Percentiles rank a stretch among this genome's conserved stretches.
phyloP scores from a whole-genome alignment of 257 asterid genomes.

The Osmanthus fragrans region DNA sequence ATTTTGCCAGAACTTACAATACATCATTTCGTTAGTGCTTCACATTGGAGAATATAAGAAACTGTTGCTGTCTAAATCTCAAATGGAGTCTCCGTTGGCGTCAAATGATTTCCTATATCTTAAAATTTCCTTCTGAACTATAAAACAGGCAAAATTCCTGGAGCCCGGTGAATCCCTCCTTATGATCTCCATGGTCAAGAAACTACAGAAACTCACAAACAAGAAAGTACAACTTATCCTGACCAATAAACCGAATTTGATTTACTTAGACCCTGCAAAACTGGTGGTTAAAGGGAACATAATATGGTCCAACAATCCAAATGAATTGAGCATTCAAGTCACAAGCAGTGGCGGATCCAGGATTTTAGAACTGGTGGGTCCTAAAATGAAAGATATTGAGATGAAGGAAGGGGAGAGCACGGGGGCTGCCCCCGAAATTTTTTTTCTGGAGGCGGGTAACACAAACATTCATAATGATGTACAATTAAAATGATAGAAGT shows the following conservation, averaged over 20 bases:
- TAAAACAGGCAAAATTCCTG: conserved; percentile 80
- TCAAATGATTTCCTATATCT: not conserved
- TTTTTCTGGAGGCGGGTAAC: too few species aligned
- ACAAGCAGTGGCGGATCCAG: too few species aligned
- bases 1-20: too few species aligned
- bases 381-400: too few species aligned
- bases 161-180: conserved; percentile 97
- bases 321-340: conserved; percentile 87
- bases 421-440: too few species aligned
- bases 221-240: conserved; percentile 97
- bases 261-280: conserved; percentile 86
- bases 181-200: conserved; percentile 98
- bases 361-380: too few species aligned
- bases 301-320: conserved; percentile 92
- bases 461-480: too few species aligned
- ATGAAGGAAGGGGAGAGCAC: too few species aligned
- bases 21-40: not conserved
- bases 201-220: conserved; percentile 80
- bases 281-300: conserved; percentile 76
- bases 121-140: conserved; percentile 8
- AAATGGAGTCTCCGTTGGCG: conserved; percentile 1
- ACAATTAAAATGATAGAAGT: too few species aligned
- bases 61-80: not conserved
- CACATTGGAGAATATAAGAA: not conserved
- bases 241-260: conserved; percentile 93